Percentiles rank a stretch among this genome's conserved stretches.
Evolutionary conservation across 768 basidiomycete genomes (phyloP).

Genomic region (Amanita inopinata): DNA sequence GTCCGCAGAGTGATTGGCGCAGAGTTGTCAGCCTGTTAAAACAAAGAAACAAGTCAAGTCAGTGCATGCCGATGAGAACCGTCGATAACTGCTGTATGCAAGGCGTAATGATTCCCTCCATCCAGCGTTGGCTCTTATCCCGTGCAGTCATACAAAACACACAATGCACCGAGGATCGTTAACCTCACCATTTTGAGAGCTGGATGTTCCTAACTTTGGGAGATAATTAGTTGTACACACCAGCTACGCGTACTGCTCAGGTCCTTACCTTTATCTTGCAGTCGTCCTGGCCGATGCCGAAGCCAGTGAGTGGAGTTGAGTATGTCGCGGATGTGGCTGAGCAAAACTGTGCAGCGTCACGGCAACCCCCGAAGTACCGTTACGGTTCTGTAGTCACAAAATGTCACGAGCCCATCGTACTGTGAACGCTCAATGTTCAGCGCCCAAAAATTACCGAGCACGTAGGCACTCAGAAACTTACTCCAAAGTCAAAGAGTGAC

Average conservation of each 20-base stretch:
- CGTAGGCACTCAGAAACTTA: too few species aligned
- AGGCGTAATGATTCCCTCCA: conserved; percentile 9
- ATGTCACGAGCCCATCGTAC: too few species aligned
- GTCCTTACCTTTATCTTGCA: conserved; percentile 33
- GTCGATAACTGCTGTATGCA: too few species aligned
- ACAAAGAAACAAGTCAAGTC: too few species aligned
- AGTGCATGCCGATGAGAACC: too few species aligned
- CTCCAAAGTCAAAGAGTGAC: too few species aligned
- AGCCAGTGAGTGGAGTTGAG: conserved; percentile 15
- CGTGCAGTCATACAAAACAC: conserved; percentile 13
- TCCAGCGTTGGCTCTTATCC: background rate
- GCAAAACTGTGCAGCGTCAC: conserved; percentile 31
- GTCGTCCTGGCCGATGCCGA: conserved; percentile 30
- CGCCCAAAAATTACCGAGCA: too few species aligned
- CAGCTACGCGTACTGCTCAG: conserved; percentile 7
- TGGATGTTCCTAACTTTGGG: too few species aligned
- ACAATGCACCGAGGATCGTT: background rate
- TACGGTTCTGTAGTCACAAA: too few species aligned
- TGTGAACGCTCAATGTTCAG: too few species aligned
- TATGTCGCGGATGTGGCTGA: conserved; percentile 23
- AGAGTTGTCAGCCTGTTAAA: conserved; percentile 58
- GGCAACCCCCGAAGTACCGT: conserved; percentile 30
- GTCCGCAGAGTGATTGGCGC: conserved; percentile 94
- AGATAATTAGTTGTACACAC: too few species aligned
- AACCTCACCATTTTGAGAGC: conserved; percentile 27